Conservation (phyloP, 306 rosid species). For the Quercus glauca region DNA sequence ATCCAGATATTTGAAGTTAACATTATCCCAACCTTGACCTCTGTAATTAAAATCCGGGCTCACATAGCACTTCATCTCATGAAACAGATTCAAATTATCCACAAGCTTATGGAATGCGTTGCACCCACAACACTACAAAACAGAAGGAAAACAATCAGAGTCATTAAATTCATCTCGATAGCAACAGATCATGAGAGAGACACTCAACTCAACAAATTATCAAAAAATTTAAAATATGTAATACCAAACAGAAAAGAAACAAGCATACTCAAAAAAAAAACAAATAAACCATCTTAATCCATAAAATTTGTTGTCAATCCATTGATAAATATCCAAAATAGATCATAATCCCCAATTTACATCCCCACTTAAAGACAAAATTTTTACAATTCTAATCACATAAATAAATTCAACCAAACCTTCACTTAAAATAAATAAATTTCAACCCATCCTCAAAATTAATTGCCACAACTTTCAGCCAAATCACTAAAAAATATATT, state of each 20-base stretch:
- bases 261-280: not conserved
- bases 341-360: not conserved
- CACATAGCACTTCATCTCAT: slow-evolving; percentile 85
- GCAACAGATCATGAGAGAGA: not conserved
- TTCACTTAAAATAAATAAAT: no score
- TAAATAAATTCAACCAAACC: no score
- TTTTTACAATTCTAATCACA: no score
- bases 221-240: not conserved
- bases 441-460: no score
- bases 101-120: slow-evolving; percentile 92
- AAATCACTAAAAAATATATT: no score
- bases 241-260: not conserved
- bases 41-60: slow-evolving; percentile 69
- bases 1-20: slow-evolving; percentile 59
- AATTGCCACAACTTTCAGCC: no score
- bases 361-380: not conserved
- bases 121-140: slow-evolving; percentile 85
- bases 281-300: not conserved
- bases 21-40: slow-evolving; percentile 72
- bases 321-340: not conserved
- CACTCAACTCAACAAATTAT: not conserved
- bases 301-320: not conserved
- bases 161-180: not conserved
- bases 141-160: not conserved
- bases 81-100: slow-evolving; percentile 90